phyloP scores from a whole-genome alignment of 2,329 filamentous ascomycete species.

The Neonectria faginata region DNA sequence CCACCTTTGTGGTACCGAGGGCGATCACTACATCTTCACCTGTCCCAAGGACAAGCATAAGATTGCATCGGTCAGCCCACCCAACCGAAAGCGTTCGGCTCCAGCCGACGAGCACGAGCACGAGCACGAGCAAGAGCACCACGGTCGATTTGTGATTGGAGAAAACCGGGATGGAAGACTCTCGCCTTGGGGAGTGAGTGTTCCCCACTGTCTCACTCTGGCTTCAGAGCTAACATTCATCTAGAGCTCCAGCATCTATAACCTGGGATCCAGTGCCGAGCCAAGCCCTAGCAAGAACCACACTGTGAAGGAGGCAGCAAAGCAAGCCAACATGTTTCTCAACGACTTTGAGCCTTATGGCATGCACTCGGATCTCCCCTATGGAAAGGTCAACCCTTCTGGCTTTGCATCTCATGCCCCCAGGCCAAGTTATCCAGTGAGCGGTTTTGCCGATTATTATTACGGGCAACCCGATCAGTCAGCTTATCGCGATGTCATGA shows the following conservation, averaged over 20 bases:
- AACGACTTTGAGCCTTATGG: neutral
- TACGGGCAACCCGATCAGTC: too few relatives aligned
- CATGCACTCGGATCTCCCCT: too few relatives aligned
- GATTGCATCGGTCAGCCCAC: neutral
- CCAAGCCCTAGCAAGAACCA: neutral
- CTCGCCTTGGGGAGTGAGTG: slow-evolving; percentile 43
- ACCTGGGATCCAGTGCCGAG: neutral
- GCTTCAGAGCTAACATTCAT: neutral
- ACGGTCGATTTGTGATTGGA: neutral
- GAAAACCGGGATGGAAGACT: slow-evolving; percentile 37
- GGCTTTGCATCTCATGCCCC: too few relatives aligned
- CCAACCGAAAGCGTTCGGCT: slow-evolving; percentile 6
- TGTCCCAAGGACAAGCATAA: slow-evolving; percentile 27
- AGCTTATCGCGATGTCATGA: too few relatives aligned
- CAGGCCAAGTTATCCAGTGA: too few relatives aligned
- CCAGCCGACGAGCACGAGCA: neutral
- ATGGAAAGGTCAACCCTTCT: neutral
- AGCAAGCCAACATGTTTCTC: neutral
- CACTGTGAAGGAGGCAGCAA: neutral
- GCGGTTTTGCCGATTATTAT: too few relatives aligned
- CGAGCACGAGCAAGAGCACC: neutral
- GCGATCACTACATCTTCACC: slow-evolving; percentile 27
- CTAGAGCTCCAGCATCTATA: slow-evolving; percentile 3
- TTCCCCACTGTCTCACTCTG: neutral
- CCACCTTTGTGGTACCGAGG: slow-evolving; percentile 29